Base-by-base conservation (phyloP, 1,284 basidiomycete species). In the Cutaneotrichosporon daszewskae region DNA sequence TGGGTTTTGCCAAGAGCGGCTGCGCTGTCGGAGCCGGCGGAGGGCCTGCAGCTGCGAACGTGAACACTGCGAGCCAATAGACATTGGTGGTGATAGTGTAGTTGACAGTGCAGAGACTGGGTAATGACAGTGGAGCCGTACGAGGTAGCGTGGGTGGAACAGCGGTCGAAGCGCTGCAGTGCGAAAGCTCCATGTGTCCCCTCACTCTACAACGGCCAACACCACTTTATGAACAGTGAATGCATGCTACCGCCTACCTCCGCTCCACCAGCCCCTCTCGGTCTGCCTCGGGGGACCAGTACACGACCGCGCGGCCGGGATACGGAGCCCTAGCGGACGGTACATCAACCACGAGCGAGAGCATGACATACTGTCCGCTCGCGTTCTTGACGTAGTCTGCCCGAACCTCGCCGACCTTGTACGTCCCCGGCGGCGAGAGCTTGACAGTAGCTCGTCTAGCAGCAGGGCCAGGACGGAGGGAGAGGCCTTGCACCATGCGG, bases 351-450 rank as follows among this genome's bases (percentile, higher is more conserved):
- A 64, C 57, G 14, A 72, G 58, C 6, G 66, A 59, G 5, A 72
- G 54, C 20, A 72, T 53, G 10, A 54, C 55, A 53, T 59, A 70
- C 18, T 62, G 57, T 2, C 64, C 67, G 4, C 51, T 45, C 8
- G 61, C 64, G 46, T 66, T 66, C 66, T 71, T 71, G 51, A 70
- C 64, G 38, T 71, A 72, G 45, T 72, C 69, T 6, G 64, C 69
- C 14, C 60, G 51, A 11, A 62, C 66, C 51, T 72, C 69, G 11
- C 66, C 69, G 18, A 64, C 49, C 40, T 57, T 72, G 48, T 68
- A 72, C 13, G 69, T 72, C 14, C 69, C 69, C 0, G 69, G 57
- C 3, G 68, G 67, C 0, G 64, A 63, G 18, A 43, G 33, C 49
- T 55, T 37, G 18, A 33, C 36, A 10, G 24, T 19, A 18, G 23